These are phyloP conservation scores for Arabis hirsuta DNA, from an alignment of 345 rosid genomes.

Conservation along the genomic window DNA sequence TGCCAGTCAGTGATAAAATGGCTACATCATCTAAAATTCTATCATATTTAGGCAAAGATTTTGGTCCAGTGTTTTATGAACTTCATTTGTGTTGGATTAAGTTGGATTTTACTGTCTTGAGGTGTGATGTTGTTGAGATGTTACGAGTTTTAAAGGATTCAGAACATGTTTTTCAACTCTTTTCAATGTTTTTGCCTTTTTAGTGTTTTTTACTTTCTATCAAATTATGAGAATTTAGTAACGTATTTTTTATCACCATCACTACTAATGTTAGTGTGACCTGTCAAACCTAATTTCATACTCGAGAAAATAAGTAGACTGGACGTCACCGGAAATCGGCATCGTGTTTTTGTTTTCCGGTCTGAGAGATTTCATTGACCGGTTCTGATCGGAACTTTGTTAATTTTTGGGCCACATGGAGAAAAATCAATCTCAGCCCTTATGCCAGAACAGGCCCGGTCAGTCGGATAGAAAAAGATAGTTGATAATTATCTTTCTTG, in stretches of 20 bases:
- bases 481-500: constrained; percentile 21
- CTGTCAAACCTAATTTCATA: too few species aligned
- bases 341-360: too few species aligned
- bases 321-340: too few species aligned
- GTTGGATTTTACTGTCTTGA: background rate
- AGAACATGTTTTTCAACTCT: constrained; percentile 25
- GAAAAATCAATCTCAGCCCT: too few species aligned
- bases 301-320: too few species aligned
- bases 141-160: constrained; percentile 13
- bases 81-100: constrained; percentile 27
- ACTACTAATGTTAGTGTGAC: too few species aligned
- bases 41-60: constrained; percentile 39
- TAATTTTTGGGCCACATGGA: too few species aligned
- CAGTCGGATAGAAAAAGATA: background rate
- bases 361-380: too few species aligned
- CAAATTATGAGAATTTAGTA: too few species aligned
- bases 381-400: too few species aligned
- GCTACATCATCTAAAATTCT: background rate
- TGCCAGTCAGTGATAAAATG: constrained; percentile 59
- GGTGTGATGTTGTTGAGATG: constrained; percentile 18
- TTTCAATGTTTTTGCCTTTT: background rate
- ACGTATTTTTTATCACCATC: too few species aligned
- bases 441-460: background rate
- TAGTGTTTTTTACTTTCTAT: background rate
- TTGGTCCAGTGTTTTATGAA: constrained; percentile 16